These are phyloP conservation scores for Polymyxa betae DNA, from an alignment of 208 protist species.

Conservation along the genomic window DNA sequence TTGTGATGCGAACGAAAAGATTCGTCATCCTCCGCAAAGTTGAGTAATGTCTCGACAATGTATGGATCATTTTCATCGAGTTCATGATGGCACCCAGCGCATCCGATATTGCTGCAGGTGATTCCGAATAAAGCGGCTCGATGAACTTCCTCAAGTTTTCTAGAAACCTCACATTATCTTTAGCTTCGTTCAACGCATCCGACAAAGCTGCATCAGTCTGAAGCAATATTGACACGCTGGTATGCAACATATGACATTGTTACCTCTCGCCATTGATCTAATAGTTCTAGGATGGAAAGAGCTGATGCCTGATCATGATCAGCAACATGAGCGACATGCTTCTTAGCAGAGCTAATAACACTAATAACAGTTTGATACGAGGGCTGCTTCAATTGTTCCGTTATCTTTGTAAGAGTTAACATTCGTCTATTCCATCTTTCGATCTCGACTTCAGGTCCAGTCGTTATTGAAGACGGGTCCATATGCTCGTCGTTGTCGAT, in stretches of 20 bases:
- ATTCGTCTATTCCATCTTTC: constrained; percentile 48
- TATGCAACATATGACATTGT: neutral
- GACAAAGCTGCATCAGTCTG: constrained; percentile 74
- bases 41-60: constrained; percentile 92
- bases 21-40: constrained; percentile 86
- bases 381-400: constrained; percentile 37
- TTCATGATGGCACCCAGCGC: constrained; percentile 89
- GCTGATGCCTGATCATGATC: neutral
- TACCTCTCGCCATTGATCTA: constrained; percentile 50
- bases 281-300: constrained; percentile 24
- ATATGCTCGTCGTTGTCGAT: neutral
- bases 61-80: constrained; percentile 95
- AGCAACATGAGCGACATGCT: neutral
- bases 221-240: neutral
- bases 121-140: constrained; percentile 89
- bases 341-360: neutral
- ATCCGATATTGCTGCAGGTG: constrained; percentile 87
- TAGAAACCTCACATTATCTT: constrained; percentile 97
- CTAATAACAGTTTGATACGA: constrained; percentile 11
- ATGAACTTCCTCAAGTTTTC: constrained; percentile 91
- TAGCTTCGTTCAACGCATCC: constrained; percentile 92
- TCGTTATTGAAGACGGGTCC: constrained; percentile 27
- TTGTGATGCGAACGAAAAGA: constrained; percentile 95
- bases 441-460: constrained; percentile 57
- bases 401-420: constrained; percentile 29